A percentile compares a stretch with the other conserved stretches of the same genome.
phyloP scores from a whole-genome alignment of 306 rosid genomes.

The Inga laurina region DNA sequence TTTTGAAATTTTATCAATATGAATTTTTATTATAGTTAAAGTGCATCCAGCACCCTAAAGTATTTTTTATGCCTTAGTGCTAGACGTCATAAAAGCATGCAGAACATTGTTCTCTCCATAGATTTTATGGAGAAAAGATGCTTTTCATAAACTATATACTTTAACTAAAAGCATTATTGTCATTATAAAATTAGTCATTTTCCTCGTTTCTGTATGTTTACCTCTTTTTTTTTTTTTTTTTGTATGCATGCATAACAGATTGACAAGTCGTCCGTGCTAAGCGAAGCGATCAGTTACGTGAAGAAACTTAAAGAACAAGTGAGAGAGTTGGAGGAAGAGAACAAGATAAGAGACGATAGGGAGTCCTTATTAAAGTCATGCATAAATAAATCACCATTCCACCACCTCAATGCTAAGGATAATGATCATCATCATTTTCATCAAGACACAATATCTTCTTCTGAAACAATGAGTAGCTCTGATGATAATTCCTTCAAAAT shows the following conservation, averaged over 20 bases:
- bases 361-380: not conserved
- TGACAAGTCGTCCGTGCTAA: constrained; percentile 26
- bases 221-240: too few relatives aligned
- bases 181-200: too few relatives aligned
- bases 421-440: not conserved
- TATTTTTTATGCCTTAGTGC: too few relatives aligned
- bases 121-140: too few relatives aligned
- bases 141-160: too few relatives aligned
- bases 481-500: not conserved
- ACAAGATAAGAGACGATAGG: not conserved
- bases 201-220: too few relatives aligned
- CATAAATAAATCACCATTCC: not conserved
- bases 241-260: not conserved
- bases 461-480: not conserved
- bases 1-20: too few relatives aligned
- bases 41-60: too few relatives aligned
- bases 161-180: too few relatives aligned
- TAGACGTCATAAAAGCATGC: too few relatives aligned
- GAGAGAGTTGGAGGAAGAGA: constrained; percentile 13
- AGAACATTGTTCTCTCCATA: too few relatives aligned
- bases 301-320: constrained; percentile 20
- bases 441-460: not conserved
- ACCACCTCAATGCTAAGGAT: not conserved
- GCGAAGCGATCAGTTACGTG: not conserved
- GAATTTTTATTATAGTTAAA: too few relatives aligned